phyloP scores from a whole-genome alignment of 805 yeast genomes.

The Sugiyamaella chiloensis region DNA sequence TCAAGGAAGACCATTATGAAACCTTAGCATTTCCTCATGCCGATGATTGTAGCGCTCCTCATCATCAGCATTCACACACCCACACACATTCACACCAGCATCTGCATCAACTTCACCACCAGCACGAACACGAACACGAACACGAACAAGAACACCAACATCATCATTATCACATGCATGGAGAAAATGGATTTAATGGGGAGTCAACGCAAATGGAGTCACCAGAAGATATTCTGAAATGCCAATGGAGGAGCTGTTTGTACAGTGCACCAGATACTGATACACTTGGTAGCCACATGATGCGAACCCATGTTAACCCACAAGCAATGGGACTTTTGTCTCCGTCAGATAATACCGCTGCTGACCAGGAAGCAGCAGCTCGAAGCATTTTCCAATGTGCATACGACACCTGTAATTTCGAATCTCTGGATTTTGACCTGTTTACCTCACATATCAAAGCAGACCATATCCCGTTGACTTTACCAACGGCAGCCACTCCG shows the following conservation, averaged over 20 bases:
- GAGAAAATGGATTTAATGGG: too few relatives aligned
- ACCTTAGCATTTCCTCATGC: conserved; percentile 18
- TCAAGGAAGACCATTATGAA: conserved; percentile 25
- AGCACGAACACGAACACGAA: too few relatives aligned
- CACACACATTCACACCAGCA: conserved; percentile 13
- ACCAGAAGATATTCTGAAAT: conserved; percentile 30
- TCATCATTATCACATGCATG: too few relatives aligned
- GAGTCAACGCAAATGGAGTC: background rate
- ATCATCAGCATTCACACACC: conserved; percentile 20
- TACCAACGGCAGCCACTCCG: conserved; percentile 9
- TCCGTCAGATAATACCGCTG: conserved; percentile 8
- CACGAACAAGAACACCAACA: too few relatives aligned
- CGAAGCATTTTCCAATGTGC: conserved; percentile 49
- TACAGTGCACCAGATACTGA: conserved; percentile 39
- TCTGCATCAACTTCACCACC: conserved; percentile 15
- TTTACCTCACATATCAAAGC: conserved; percentile 59
- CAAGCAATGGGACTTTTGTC: conserved; percentile 17
- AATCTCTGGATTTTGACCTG: conserved; percentile 48
- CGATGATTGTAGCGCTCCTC: conserved; percentile 1
- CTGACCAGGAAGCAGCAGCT: conserved; percentile 5
- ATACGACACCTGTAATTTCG: conserved; percentile 70
- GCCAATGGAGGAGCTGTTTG: conserved; percentile 70
- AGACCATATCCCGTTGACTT: conserved; percentile 31
- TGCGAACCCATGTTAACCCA: conserved; percentile 27
- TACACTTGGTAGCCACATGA: conserved; percentile 47